Evolutionary conservation across 2,329 filamentous ascomycete species (phyloP), one percentile per base, ranked within the genome.

Genomic region (Hortaea sp.): DNA sequence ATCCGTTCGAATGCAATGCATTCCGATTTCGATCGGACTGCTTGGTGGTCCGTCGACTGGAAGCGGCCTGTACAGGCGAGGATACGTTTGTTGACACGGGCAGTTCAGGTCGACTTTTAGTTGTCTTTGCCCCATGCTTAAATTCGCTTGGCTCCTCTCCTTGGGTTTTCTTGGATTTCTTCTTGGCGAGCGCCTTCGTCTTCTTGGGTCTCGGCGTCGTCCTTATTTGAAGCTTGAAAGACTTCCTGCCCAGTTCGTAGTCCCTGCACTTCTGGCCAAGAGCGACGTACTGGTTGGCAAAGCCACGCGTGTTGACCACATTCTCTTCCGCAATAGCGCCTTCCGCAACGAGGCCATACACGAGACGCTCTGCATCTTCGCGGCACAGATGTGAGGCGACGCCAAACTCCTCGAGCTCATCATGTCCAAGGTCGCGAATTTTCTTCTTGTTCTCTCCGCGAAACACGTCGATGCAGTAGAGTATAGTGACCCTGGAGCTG

Each of bases 391-490:
- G 71, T 51, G 76, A 79, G 10, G 85, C 88, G 38, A 76, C 74
- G 10, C 87, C 88, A 63, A 80, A 81, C 48, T 81, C 77, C 12
- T 76, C 66, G 7, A 78, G 52, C 5, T 66, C 58, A 34, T 77
- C 71, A 34, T 81, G 78, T 4, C 69, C 61, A 2, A 69, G 59
- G 10, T 74, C 69, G 37, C 77, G 74, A 38, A 78, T 70, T 47
- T 77, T 77, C 49, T 77, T 78, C 48, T 72, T 77, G 50, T 75
- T 78, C 48, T 76, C 80, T 5, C 89, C 92, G 52, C 83, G 76
- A 53, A 95, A 78, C 32, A 94, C 76, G 58, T 95, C 88, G n/a
- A 86, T 79, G 61, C 87, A 89, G 60, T 94, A 84, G 11, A 81
- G 74, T 46, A 90, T 68, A 5, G 88, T 94, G 43, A 94, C 76